A percentile compares a stretch with the other conserved stretches of the same genome.
These are phyloP conservation scores for Berberis vulgaris DNA, from an alignment of 164 flowering plant genomes.

Conservation along the genomic window DNA sequence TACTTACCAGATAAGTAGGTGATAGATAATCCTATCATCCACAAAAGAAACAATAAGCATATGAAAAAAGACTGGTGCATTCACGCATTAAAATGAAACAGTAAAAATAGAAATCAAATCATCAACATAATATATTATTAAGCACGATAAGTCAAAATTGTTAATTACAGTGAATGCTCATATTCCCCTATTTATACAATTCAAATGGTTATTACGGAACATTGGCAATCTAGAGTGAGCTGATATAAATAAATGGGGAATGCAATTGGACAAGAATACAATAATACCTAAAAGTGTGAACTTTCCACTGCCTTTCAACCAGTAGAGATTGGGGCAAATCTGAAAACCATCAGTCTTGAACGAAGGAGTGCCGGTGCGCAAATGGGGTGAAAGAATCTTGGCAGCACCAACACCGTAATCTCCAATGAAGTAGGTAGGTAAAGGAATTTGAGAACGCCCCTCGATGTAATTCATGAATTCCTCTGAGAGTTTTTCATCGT, in stretches of 20 bases:
- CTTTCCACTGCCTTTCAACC: slow-evolving; percentile 94
- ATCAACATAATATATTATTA: too few relatives aligned
- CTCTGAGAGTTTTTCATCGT: slow-evolving; percentile 36
- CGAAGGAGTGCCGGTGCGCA: slow-evolving; percentile 45
- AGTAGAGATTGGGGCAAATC: slow-evolving; percentile 56
- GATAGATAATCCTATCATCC: slow-evolving; percentile 56
- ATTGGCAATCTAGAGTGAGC: background rate
- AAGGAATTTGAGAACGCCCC: slow-evolving; percentile 50
- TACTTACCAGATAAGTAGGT: slow-evolving; percentile 83
- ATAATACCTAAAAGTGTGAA: slow-evolving; percentile 53
- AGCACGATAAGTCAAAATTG: background rate
- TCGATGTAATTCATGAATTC: slow-evolving; percentile 56
- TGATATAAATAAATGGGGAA: background rate
- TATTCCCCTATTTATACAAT: too few relatives aligned
- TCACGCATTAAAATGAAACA: too few relatives aligned
- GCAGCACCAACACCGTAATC: slow-evolving; percentile 76
- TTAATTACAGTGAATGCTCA: background rate
- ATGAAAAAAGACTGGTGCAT: background rate
- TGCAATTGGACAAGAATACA: background rate
- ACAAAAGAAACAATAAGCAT: background rate
- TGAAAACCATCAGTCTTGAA: slow-evolving; percentile 82
- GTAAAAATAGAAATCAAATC: too few relatives aligned
- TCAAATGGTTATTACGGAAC: too few relatives aligned
- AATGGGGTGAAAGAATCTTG: slow-evolving; percentile 40
- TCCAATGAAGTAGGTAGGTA: slow-evolving; percentile 89